Conservation (phyloP, 257 asterid genomes). For the Nicotiana attenuata region DNA sequence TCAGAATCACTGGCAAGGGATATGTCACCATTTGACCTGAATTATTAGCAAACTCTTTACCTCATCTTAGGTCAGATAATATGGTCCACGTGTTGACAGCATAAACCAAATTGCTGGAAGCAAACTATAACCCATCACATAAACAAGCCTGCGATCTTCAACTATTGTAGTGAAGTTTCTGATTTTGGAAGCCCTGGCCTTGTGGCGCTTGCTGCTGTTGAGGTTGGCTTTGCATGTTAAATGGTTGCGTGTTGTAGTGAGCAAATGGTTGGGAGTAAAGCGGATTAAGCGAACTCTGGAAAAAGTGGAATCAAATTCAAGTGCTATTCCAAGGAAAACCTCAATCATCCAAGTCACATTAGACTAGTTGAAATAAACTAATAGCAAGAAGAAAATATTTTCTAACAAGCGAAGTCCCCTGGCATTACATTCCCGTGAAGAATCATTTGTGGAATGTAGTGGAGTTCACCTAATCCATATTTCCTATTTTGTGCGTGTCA, state of each 20-base stretch:
- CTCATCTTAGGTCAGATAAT: not conserved
- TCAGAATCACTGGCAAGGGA: conserved; percentile 14
- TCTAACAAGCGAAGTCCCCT: not conserved
- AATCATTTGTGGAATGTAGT: not conserved
- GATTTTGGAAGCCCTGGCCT: conserved; percentile 72
- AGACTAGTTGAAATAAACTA: no score
- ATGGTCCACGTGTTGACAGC: conserved; percentile 32
- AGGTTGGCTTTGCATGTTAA: conserved; percentile 57
- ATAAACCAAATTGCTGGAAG: conserved; percentile 53
- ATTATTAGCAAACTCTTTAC: not conserved
- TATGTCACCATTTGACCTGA: conserved; percentile 30
- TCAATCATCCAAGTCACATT: no score
- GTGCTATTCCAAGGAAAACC: no score
- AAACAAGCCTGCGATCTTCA: conserved; percentile 20
- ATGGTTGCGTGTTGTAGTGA: conserved; percentile 70
- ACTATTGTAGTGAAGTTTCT: conserved; percentile 72
- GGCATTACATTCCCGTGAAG: not conserved
- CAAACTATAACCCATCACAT: conserved; percentile 33
- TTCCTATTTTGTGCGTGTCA: not conserved
- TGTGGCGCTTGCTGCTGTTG: conserved; percentile 56
- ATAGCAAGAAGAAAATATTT: not conserved
- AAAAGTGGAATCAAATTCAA: not conserved
- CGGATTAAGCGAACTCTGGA: conserved; percentile 70
- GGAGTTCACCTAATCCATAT: not conserved
- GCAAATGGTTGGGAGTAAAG: conserved; percentile 78